Evolutionary conservation across 1,139 yeast genomes (phyloP), one percentile per base, ranked within the genome.

Genomic region (Protomyces macrosporus): DNA sequence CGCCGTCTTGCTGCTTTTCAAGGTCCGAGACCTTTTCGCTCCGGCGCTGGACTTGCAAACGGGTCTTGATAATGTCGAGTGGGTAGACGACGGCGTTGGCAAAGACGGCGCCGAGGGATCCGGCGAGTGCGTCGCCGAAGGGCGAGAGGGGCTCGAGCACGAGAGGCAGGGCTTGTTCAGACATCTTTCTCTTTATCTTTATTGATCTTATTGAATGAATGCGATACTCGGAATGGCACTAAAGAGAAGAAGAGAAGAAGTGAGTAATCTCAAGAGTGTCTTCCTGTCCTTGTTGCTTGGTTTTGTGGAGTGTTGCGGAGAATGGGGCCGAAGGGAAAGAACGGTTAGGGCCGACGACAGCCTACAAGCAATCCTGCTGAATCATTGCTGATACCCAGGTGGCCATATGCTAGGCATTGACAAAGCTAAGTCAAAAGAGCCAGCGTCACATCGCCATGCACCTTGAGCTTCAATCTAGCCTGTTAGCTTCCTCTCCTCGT

Each of bases 51-150:
- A 76, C 77, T 63, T 93, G 98, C 40, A 91, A 78, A 68, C 95
- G 77, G 5, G 93, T 81, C 75, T 93, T 93, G 68, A 90, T 79
- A 50, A 91, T 79, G 72, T 93, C 98, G 39, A 93, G 76, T 0
- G 98, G 98, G 74, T 93, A 97, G 1, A 93, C 88, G 6, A 85
- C 78, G n/a, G 90, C 79, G 74, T 87, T 89, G 53, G 96, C 96
- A 65, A 88, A 75, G 53, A 86, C 87, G 3, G 96, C 89, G 6
- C 96, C 95, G 65, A 86, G 80, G 0, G 96, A 90, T 0, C 96
- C 96, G 59, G 90, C 86, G 23, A 88, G 81, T 0, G 96, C 96
- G 72, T 86, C 85, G 68, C 89, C 95, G 79, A 80, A 77, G 6
- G 80, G 79, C 16, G 79, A 75, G 45, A 77, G 71, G 3, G 64